Conservation (phyloP, 208 protist species). For the Leishmania braziliensis region DNA sequence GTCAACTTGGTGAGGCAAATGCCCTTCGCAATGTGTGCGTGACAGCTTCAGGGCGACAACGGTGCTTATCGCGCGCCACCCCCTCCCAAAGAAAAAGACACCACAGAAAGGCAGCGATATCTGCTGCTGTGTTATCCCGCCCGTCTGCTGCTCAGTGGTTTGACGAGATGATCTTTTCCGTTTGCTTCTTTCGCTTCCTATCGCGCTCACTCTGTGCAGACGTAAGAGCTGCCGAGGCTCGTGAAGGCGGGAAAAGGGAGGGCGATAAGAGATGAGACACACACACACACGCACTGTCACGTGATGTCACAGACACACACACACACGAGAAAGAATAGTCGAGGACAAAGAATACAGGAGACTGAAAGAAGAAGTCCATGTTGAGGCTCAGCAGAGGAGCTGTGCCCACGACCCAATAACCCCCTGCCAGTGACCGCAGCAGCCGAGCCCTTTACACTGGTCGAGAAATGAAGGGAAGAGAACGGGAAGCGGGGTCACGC, state of each 20-base stretch:
- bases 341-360: background rate
- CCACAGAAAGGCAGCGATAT: background rate
- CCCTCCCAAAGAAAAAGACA: too few relatives aligned
- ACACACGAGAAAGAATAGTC: background rate
- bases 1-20: background rate
- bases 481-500: background rate
- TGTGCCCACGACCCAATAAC: too few relatives aligned
- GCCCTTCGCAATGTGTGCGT: background rate
- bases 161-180: slow-evolving; percentile 4
- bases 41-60: background rate
- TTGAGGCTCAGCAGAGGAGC: background rate
- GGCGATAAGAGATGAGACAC: slow-evolving; percentile 6
- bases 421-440: background rate
- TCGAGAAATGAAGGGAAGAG: background rate
- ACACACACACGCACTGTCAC: slow-evolving; percentile 2
- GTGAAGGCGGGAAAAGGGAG: too few relatives aligned
- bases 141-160: background rate
- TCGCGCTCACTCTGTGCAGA: background rate
- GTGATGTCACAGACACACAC: background rate
- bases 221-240: background rate
- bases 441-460: background rate
- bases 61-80: background rate
- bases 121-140: background rate
- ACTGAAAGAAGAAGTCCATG: too few relatives aligned
- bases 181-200: slow-evolving; percentile 6